Evolutionary conservation across 495 filamentous ascomycete genomes (phyloP).

Genomic region (Xylaria venustula): DNA sequence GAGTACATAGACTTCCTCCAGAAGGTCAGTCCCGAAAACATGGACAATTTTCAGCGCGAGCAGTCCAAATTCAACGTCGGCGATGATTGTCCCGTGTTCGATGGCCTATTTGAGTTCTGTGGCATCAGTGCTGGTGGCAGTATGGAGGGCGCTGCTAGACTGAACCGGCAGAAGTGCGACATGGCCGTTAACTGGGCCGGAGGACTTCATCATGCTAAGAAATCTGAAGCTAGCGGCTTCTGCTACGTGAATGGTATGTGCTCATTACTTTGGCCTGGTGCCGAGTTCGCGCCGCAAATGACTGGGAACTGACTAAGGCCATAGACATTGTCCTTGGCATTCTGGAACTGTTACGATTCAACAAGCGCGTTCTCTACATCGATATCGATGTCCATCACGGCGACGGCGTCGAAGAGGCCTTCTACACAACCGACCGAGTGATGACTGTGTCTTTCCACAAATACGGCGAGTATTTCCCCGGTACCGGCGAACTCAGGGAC

Average conservation of each 20-base stretch:
- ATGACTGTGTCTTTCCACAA: constrained; percentile 99
- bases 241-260: constrained; percentile 93
- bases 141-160: constrained; percentile 91
- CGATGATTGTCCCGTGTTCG: constrained; percentile 97
- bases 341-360: constrained; percentile 89
- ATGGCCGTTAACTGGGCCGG: constrained; percentile 98
- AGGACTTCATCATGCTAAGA: constrained; percentile 95
- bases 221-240: constrained; percentile 94
- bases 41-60: constrained; percentile 90
- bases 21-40: constrained; percentile 97
- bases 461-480: constrained; percentile 98
- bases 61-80: constrained; percentile 97
- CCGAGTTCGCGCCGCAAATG: neutral
- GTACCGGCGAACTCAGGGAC: constrained; percentile 92
- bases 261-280: neutral
- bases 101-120: constrained; percentile 97
- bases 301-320: neutral
- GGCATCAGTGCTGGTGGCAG: constrained; percentile 95
- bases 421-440: constrained; percentile 95
- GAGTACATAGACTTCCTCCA: constrained; percentile 98
- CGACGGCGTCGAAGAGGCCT: constrained; percentile 96
- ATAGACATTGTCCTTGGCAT: constrained; percentile 95
- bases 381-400: constrained; percentile 99
- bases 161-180: constrained; percentile 93
- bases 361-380: constrained; percentile 92